phyloP scores from a whole-genome alignment of 2,329 filamentous ascomycete genomes.

The Sordariomycetes sp. region DNA sequence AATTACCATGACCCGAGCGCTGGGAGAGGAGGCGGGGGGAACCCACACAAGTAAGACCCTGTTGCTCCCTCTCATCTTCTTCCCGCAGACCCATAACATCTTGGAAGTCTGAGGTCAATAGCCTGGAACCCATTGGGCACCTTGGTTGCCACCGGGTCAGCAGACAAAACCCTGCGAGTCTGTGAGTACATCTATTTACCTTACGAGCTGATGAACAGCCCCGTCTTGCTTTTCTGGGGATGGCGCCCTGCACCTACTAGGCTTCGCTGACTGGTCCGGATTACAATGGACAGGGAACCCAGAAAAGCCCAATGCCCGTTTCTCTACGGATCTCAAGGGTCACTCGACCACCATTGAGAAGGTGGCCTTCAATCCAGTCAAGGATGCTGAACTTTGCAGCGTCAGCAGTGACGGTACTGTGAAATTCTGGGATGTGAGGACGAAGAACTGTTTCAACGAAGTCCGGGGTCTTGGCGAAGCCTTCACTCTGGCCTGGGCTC shows the following conservation, averaged over 20 bases:
- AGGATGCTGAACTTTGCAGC: constrained; percentile 68
- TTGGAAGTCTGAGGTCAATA: constrained; percentile 59
- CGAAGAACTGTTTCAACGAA: constrained; percentile 59
- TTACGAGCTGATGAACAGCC: not conserved
- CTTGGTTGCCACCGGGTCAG: constrained; percentile 71
- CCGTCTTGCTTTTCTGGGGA: not conserved
- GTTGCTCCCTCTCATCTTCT: not conserved
- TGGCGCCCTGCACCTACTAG: not conserved
- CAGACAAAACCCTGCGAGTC: constrained; percentile 60
- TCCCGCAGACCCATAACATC: not conserved
- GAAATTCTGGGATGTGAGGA: constrained; percentile 72
- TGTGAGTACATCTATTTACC: constrained; percentile 35
- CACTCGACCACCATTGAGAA: constrained; percentile 58
- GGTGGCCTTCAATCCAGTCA: constrained; percentile 67
- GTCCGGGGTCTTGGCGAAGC: constrained; percentile 56
- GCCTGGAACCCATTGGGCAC: constrained; percentile 83
- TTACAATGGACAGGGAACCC: constrained; percentile 49
- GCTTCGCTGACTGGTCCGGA: not conserved
- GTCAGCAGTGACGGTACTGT: constrained; percentile 64
- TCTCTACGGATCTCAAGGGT: constrained; percentile 65
- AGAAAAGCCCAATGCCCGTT: constrained; percentile 61
- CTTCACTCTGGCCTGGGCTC: constrained; percentile 64
- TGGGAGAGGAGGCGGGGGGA: constrained; percentile 37
- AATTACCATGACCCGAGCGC: constrained; percentile 54
- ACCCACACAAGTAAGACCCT: not conserved